Evolutionary conservation across 2,329 filamentous ascomycete genomes (phyloP), one percentile per base, ranked within the genome.

Genomic region (Chaetothyriales sp.): DNA sequence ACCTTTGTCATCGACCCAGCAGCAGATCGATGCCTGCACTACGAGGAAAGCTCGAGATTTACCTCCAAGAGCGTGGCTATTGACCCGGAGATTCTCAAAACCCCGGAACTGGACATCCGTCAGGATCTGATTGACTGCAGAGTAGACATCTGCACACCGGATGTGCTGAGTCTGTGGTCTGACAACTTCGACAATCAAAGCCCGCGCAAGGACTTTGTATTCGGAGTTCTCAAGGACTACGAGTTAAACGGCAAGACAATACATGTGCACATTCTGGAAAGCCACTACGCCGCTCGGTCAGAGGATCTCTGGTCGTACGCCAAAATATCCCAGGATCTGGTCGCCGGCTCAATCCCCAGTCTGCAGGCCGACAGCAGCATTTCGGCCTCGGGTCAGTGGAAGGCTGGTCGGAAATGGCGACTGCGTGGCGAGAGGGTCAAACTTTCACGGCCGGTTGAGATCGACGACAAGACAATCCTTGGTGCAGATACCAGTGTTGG

Each of bases 231-330:
- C 49, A 95, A 95, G 70, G 92, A 98, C 65, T 95, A 87, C 71
- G 92, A 98, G 64, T 73, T 96, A 51, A 96, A 96, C 65, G 89
- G 89, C 53, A 95, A 96, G 71, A 88, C 87, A n/a, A 86, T 98
- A 49, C 88, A 95, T 65, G 84, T 87, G 2, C 84, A 96, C 61
- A 83, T 96, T 56, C 73, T 93, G 44, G 77, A 80, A 36, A 79
- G 88, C 48, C 80, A 86, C 53, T 98, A 96, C 63, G 86, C 87
- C 1, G 88, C 89, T 1, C 77, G 92, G 56, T 89, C 87, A 10
- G 83, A 79, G 63, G 94, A 88, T 62, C 74, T 96, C 20, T 84
- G 86, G 62, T 82, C 89, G 62, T 98, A 96, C 69, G 87, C 95
- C 62, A 79, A 88, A 26, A 80, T 98, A 49, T 89, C 81, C 65